phyloP scores from a whole-genome alignment of 257 asterid genomes.

The Nicotiana tomentosiformis region DNA sequence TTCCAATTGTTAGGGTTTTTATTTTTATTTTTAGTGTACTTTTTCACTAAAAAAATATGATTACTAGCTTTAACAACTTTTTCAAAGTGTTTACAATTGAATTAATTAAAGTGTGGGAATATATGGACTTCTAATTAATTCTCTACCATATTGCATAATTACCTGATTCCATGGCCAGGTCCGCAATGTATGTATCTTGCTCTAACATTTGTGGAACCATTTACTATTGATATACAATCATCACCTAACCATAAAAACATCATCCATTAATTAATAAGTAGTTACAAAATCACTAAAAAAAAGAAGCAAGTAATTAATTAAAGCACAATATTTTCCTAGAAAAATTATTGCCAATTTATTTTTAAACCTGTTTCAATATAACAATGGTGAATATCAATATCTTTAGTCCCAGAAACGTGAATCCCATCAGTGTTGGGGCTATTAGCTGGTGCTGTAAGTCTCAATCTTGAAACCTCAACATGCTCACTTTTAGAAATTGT shows the following conservation, averaged over 20 bases:
- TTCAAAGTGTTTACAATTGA: not conserved
- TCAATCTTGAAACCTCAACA: slow-evolving; percentile 26
- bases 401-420: slow-evolving; percentile 25
- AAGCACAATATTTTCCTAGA: too few relatives aligned
- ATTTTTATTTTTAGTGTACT: not conserved
- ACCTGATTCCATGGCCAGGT: slow-evolving; percentile 99
- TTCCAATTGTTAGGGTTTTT: too few relatives aligned
- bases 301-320: not conserved
- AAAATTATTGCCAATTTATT: not conserved
- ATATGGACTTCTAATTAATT: not conserved
- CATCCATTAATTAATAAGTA: not conserved
- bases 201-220: slow-evolving; percentile 53
- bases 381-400: slow-evolving; percentile 19
- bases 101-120: not conserved
- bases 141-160: not conserved
- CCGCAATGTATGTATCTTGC: slow-evolving; percentile 64
- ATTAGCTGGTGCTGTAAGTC: slow-evolving; percentile 16
- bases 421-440: slow-evolving; percentile 49
- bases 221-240: slow-evolving; percentile 83
- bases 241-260: slow-evolving; percentile 47
- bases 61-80: not conserved
- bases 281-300: not conserved
- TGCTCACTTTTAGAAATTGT: slow-evolving; percentile 5
- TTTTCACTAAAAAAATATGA: not conserved
- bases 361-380: slow-evolving; percentile 32